phyloP scores from a whole-genome alignment of 75 land plant genomes.

The Picea sitchensis region DNA sequence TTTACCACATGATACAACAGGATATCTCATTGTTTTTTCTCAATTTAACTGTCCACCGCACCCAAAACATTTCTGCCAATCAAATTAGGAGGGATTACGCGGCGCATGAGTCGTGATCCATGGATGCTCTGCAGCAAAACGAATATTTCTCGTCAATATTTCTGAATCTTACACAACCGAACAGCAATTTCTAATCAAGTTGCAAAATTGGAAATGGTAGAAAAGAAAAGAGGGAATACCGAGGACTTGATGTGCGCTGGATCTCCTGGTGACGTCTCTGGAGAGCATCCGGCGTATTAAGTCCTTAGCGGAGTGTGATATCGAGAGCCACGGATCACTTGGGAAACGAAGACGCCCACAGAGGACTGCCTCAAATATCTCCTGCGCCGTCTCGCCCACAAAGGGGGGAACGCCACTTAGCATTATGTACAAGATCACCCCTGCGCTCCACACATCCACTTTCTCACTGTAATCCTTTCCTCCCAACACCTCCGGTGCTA shows the following conservation, averaged over 20 bases:
- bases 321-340: constrained; percentile 21
- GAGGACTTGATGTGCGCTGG: constrained; percentile 68
- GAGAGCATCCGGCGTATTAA: constrained; percentile 66
- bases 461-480: constrained; percentile 56
- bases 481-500: constrained; percentile 66
- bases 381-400: constrained; percentile 50
- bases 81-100: no score
- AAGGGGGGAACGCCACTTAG: constrained; percentile 63
- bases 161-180: constrained; percentile 25
- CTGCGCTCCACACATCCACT: constrained; percentile 80
- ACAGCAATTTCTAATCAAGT: constrained; percentile 57
- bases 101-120: no score
- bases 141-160: background rate
- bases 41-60: no score
- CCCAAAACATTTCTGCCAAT: no score
- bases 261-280: constrained; percentile 40
- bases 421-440: constrained; percentile 61
- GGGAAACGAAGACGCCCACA: constrained; percentile 64
- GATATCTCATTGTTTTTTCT: no score
- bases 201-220: constrained; percentile 38
- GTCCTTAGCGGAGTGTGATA: constrained; percentile 53
- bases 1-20: no score
- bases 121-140: no score
- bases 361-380: constrained; percentile 57
- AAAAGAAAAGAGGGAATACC: constrained; percentile 39